Evolutionary conservation across 441 rosid species (phyloP).

Genomic region (Rhodomyrtus psidioides): DNA sequence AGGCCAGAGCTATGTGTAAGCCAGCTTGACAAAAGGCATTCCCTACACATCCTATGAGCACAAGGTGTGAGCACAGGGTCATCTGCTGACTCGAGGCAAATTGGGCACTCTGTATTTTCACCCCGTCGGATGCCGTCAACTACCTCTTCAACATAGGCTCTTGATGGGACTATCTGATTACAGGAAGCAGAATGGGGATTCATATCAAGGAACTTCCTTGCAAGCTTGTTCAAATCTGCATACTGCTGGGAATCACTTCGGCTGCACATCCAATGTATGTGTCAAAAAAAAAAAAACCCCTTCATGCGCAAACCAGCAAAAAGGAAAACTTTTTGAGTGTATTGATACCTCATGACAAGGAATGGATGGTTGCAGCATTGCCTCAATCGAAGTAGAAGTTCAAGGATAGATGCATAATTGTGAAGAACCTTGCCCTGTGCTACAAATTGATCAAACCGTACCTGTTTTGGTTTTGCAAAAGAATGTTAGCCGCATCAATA

Average conservation of each 20-base stretch:
- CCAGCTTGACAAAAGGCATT: slow-evolving; percentile 66
- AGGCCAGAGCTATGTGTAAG: slow-evolving; percentile 30
- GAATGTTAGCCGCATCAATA: background rate
- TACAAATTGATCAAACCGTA: slow-evolving; percentile 59
- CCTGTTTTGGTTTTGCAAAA: slow-evolving; percentile 26
- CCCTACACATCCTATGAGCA: slow-evolving; percentile 67
- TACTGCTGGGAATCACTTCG: slow-evolving; percentile 44
- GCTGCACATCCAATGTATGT: slow-evolving; percentile 7
- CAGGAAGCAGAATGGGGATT: slow-evolving; percentile 20
- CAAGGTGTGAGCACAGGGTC: slow-evolving; percentile 75
- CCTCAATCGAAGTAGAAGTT: slow-evolving; percentile 62
- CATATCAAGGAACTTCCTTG: slow-evolving; percentile 47
- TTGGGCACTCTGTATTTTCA: slow-evolving; percentile 53
- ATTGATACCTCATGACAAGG: slow-evolving; percentile 54
- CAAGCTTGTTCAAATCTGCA: slow-evolving; percentile 47
- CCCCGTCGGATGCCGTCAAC: slow-evolving; percentile 44
- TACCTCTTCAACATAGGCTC: slow-evolving; percentile 47
- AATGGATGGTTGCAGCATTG: slow-evolving; percentile 77
- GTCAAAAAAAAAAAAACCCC: background rate
- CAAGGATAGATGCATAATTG: slow-evolving; percentile 60
- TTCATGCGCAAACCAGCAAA: background rate
- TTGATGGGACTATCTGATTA: slow-evolving; percentile 25
- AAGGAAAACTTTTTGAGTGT: background rate
- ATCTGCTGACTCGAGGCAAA: slow-evolving; percentile 61
- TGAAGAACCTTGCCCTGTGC: slow-evolving; percentile 74